These are phyloP conservation scores for Alternaria dauci DNA, from an alignment of 2,329 filamentous ascomycete species.

Conservation along the genomic window DNA sequence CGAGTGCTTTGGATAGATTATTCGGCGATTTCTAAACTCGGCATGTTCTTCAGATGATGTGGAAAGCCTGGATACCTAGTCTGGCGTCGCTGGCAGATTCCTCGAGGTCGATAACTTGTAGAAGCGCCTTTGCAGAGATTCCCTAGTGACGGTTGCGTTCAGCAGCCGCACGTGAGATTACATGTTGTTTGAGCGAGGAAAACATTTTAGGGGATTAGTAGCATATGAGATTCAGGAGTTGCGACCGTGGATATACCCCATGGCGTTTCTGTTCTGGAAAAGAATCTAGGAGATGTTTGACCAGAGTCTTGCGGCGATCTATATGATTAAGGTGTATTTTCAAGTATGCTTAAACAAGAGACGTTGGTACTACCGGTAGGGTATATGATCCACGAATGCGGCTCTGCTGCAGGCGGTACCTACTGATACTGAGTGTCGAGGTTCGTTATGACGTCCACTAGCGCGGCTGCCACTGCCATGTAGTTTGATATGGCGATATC, in stretches of 20 bases:
- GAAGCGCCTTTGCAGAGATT: too few species aligned
- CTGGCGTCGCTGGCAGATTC: too few species aligned
- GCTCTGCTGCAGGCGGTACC: slow-evolving; percentile 18
- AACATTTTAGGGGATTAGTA: background rate
- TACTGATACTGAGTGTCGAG: background rate
- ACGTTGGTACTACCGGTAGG: background rate
- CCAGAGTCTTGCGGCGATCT: background rate
- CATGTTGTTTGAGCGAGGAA: too few species aligned
- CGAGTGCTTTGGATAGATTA: background rate
- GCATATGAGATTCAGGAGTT: background rate
- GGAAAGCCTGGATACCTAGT: too few species aligned
- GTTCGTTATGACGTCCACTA: slow-evolving; percentile 1
- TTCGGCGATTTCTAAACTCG: background rate
- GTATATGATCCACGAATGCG: slow-evolving; percentile 17
- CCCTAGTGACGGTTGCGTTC: too few species aligned
- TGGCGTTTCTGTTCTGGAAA: background rate
- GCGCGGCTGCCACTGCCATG: background rate
- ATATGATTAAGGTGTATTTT: background rate
- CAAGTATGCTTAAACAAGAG: background rate
- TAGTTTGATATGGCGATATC: background rate
- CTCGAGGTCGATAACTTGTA: too few species aligned
- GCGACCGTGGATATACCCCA: background rate
- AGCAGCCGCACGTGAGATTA: too few species aligned
- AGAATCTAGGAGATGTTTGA: background rate
- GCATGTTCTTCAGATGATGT: background rate